Percentiles rank a stretch among this genome's conserved stretches.
phyloP scores from a whole-genome alignment of 2,329 filamentous ascomycete species.

The Whalleya microplaca region DNA sequence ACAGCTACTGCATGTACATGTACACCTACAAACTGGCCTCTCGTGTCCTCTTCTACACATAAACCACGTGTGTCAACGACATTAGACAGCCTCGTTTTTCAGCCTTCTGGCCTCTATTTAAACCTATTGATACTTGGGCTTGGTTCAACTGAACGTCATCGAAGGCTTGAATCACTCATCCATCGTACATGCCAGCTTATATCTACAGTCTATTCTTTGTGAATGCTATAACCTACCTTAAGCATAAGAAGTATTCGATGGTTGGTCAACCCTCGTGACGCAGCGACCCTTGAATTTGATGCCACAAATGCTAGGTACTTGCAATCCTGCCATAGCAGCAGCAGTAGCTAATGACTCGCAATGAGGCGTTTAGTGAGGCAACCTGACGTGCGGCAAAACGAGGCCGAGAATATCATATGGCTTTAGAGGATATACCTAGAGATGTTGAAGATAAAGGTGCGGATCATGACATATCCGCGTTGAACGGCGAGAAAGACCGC shows the following conservation, averaged over 20 bases:
- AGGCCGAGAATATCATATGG: slow-evolving; percentile 23
- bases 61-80: not conserved
- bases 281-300: slow-evolving; percentile 16
- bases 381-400: slow-evolving; percentile 20
- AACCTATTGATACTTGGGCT: too few species aligned
- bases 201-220: not conserved
- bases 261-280: not conserved
- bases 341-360: slow-evolving; percentile 16
- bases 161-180: too few species aligned
- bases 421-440: slow-evolving; percentile 13
- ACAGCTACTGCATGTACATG: not conserved
- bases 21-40: too few species aligned
- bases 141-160: not conserved
- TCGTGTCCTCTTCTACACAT: too few species aligned
- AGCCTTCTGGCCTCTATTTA: not conserved
- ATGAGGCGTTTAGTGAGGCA: slow-evolving; percentile 22
- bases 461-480: slow-evolving; percentile 11
- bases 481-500: slow-evolving; percentile 42
- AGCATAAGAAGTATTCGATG: not conserved
- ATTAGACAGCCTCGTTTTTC: not conserved
- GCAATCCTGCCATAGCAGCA: slow-evolving; percentile 22
- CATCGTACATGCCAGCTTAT: not conserved
- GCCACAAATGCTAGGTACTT: slow-evolving; percentile 21
- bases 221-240: not conserved
- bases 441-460: slow-evolving; percentile 13